Base-by-base conservation (phyloP, 2,329 filamentous ascomycete genomes). In the Orbilia brochopaga region DNA sequence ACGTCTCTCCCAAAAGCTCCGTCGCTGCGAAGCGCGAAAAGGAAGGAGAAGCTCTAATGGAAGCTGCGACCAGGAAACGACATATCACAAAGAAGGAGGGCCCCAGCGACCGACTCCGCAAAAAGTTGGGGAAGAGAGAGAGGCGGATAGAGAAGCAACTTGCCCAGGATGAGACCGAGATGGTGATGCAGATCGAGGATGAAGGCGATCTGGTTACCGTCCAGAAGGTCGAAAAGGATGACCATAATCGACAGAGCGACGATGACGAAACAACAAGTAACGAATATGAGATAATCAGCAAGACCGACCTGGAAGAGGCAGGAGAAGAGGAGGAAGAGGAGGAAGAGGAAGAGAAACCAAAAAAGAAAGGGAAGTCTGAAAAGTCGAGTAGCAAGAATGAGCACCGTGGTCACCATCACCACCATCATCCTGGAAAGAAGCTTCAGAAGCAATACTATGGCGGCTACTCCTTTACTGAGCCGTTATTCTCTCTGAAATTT, bases 91-190 rank as follows among this genome's bases (percentile, higher is more conserved):
- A 63, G 37, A 69, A 69, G n/a, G 65, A 58, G 46, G 65, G 65
- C 15, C 58, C 57, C 11, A 62, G 65, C 15, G 42, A 42, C n/a
- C 57, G 65, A 15, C 35, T 57, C 1, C 65, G 52, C 5, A 69
- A 69, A 44, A 69, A 69, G 37, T 52, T 69, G 48, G 53, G 58
- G 0, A 57, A 69, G 58, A 62, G 57, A 52, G 65, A 69, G 11
- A 57, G 65, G 27, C 51, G 65, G 37, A n/a, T 62, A 5, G 65
- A 69, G 21, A 69, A 58, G 19, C 57, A 62, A n/a, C 51, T 53
- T 58, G 42, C 35, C 17, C 42, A 44, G 6, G 37, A 55, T 24
- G 58, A 56, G 24, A 48, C 46, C 4, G 52, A 58, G 23, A 11
- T 69, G 32, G 37, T 62, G 19, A 54, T 58, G 58, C 42, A 48